A percentile compares a stretch with the other conserved stretches of the same genome.
These are phyloP conservation scores for Letharia columbiana DNA, from an alignment of 495 filamentous ascomycete genomes.

Conservation along the genomic window DNA sequence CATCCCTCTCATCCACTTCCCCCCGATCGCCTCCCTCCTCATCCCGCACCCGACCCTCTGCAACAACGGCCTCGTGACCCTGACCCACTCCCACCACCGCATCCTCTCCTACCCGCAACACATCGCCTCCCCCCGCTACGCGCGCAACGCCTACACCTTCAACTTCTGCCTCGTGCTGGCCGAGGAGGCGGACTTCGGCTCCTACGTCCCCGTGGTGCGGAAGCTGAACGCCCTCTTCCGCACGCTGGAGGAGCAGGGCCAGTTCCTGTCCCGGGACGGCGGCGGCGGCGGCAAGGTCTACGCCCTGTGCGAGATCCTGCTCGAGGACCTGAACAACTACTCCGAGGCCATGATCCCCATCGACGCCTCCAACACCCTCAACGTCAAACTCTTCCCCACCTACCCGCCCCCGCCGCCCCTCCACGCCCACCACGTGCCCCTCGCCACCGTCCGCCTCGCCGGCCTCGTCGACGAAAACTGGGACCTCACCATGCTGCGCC, in stretches of 20 bases:
- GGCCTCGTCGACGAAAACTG: slow-evolving; percentile 73
- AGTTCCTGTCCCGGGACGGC: slow-evolving; percentile 51
- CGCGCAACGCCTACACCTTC: slow-evolving; percentile 95
- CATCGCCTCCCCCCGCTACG: slow-evolving; percentile 64
- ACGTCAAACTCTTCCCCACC: slow-evolving; percentile 88
- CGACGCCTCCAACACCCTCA: slow-evolving; percentile 88
- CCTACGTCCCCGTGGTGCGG: slow-evolving; percentile 73
- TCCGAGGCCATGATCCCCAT: slow-evolving; percentile 97
- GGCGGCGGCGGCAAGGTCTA: slow-evolving; percentile 57
- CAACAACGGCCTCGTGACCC: slow-evolving; percentile 52
- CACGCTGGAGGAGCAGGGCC: slow-evolving; percentile 77
- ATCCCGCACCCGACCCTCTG: slow-evolving; percentile 90
- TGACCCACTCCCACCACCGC: slow-evolving; percentile 69
- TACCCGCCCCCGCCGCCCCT: slow-evolving; percentile 70
- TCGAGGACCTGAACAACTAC: slow-evolving; percentile 95
- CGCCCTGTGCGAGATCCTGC: slow-evolving; percentile 78
- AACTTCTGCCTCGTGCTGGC: slow-evolving; percentile 86
- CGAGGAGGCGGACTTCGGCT: slow-evolving; percentile 55
- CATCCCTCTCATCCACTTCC: slow-evolving; percentile 69
- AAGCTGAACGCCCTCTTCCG: slow-evolving; percentile 79
- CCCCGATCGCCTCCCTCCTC: slow-evolving; percentile 75
- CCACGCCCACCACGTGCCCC: slow-evolving; percentile 79
- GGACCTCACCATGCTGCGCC: slow-evolving; percentile 74
- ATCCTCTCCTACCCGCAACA: slow-evolving; percentile 86
- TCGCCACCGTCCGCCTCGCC: slow-evolving; percentile 74